These are phyloP conservation scores for Corallochytrium limacisporum DNA, from an alignment of 78 protist genomes.

Conservation along the genomic window DNA sequence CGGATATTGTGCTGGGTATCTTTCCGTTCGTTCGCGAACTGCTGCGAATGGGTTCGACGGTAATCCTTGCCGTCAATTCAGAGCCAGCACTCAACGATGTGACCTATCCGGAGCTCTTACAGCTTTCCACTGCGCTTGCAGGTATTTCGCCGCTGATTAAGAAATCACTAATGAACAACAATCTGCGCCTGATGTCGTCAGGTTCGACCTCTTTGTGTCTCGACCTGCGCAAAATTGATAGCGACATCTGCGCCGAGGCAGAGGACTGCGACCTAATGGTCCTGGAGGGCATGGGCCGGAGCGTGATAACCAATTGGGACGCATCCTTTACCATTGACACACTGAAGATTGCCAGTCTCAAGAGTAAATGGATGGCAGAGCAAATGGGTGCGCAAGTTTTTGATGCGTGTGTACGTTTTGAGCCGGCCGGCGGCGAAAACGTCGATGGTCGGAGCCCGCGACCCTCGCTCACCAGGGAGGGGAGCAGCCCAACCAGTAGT, in stretches of 20 bases:
- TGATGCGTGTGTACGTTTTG: too few relatives aligned
- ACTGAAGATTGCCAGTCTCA: constrained; percentile 14
- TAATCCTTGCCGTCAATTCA: not conserved
- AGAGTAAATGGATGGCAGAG: not conserved
- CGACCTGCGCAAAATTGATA: not conserved
- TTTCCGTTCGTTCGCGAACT: not conserved
- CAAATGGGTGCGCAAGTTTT: not conserved
- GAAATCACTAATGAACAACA: not conserved
- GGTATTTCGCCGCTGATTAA: not conserved
- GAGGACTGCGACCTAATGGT: constrained; percentile 6
- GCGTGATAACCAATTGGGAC: constrained; percentile 1
- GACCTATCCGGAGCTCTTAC: not conserved
- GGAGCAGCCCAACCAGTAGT: too few relatives aligned
- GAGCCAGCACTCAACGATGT: constrained; percentile 9
- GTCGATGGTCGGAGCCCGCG: too few relatives aligned
- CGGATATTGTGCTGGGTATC: constrained; percentile 9
- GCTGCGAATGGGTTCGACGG: not conserved
- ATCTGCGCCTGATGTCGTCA: not conserved
- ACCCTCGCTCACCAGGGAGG: too few relatives aligned
- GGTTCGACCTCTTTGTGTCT: not conserved
- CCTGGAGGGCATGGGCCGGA: constrained; percentile 27
- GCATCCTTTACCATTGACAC: not conserved
- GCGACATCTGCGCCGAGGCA: not conserved
- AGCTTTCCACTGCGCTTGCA: not conserved
- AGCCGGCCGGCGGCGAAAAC: too few relatives aligned